Evolutionary conservation across 2,329 filamentous ascomycete species (phyloP), one percentile per base, ranked within the genome.

Genomic region (Fusarium dlaminii): DNA sequence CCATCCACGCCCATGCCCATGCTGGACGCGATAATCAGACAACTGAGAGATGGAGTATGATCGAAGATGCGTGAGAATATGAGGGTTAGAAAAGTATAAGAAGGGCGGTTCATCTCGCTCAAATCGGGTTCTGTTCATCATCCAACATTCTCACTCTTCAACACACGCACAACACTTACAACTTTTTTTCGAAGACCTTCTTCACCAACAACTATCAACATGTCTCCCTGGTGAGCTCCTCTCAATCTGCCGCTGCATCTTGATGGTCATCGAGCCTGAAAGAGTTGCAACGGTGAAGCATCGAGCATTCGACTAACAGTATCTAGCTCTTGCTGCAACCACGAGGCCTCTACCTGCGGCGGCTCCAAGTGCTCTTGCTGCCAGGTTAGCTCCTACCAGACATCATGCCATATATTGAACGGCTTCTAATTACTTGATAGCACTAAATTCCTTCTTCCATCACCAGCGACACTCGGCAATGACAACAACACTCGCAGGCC

Each of bases 141-240:
- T 78, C 77, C 75, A 65, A 71, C 77, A 73, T 68, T 54, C 73
- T 70, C 68, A 69, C 29, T 49, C 67, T 72, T 43, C 71, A 76
- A 70, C 66, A 68, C 59, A 68, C 51, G 73, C 22, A 40, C 55
- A 62, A 73, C 54, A 68, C 68, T 70, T 68, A 74, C 51, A 70
- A 73, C 62, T 56, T 65, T 54, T 65, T 54, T 79, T 73, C 63
- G 69, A 78, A 78, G 75, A 65, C 37, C 68, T 76, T 71, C 69
- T 77, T 75, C 73, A 72, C 57, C 59, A 75, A 68, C 51, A 68
- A 75, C 49, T 65, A 75, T 78, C 76, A 79, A 72, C 43, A 79
- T 79, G 77, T 70, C 77, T 79, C 77, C 77, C 73, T 79, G 77
- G 77, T 79, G 66, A 77, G 77, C 56, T 37, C n/a, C 24, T 60